Base-by-base conservation (phyloP, 2,329 filamentous ascomycete species). In the Leptodontidium sp. region DNA sequence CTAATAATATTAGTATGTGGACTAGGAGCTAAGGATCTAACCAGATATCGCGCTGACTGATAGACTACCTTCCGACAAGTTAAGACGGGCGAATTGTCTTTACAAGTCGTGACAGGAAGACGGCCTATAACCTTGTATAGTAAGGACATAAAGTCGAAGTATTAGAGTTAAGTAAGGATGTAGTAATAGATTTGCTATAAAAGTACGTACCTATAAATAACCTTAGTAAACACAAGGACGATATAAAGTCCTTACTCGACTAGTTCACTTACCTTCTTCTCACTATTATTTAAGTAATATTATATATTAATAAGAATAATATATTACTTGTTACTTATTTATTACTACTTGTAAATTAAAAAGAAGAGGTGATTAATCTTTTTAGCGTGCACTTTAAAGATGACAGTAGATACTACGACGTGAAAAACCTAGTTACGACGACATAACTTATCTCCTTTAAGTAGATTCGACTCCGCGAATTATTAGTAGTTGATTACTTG, bases 261-360 rank as follows among this genome's bases (percentile, higher is more conserved):
- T 70, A 79, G 59, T 78, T 84, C 14, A 75, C 74, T 0, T 79
- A 74, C 67, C 78, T 84, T 26, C 83, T 82, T 0, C 74, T 82
- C 8, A 80, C 79, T 14, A 82, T 82, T 24, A 75, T 73, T 0
- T 78, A 83, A 73, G 79, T 82, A 1, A 76, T 35, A 17, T 52
- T 58, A 53, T 69, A 66, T 59, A 74, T 84, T 17, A 81, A 80
- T 29, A 61, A 79, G 55, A 79, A 75, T 6, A 38, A 67, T 17
- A 68, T 74, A 4, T 29, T 76, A 0, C 62, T 80, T 2, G 5
- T 32, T 0, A 63, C 78, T 26, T 84, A 84, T 69, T 64, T 84
- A 3, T 55, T 21, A 0, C 76, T 82, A 0, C 70, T 82, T 8
- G 65, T 59, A 59, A 14, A 80, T 70, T n/a, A 61, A 69, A 74